These are phyloP conservation scores for Hypsizygus marmoreus DNA, from an alignment of 768 basidiomycete genomes.

Conservation along the genomic window DNA sequence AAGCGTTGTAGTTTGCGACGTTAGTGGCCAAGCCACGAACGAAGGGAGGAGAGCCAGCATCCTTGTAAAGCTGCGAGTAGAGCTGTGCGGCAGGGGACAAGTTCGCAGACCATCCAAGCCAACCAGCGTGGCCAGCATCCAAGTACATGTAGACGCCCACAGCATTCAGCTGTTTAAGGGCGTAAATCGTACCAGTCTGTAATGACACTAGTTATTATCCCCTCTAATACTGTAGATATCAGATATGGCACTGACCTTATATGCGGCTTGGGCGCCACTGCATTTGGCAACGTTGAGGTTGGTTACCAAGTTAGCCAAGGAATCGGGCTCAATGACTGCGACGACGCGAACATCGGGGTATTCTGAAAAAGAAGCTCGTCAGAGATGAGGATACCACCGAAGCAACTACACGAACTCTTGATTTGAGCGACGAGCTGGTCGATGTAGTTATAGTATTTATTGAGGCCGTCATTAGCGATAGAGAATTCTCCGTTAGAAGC, in stretches of 20 bases:
- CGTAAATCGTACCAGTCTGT: slow-evolving; percentile 52
- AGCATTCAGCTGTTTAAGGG: slow-evolving; percentile 54
- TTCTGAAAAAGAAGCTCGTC: slow-evolving; percentile 26
- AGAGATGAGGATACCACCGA: background rate
- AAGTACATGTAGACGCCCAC: slow-evolving; percentile 64
- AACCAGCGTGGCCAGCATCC: slow-evolving; percentile 65
- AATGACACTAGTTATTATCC: background rate
- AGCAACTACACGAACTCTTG: slow-evolving; percentile 36
- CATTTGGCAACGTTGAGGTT: slow-evolving; percentile 64
- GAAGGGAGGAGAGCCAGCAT: slow-evolving; percentile 54
- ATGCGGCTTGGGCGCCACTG: slow-evolving; percentile 50
- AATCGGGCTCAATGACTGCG: slow-evolving; percentile 69
- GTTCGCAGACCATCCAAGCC: slow-evolving; percentile 73
- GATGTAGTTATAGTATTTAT: slow-evolving; percentile 61
- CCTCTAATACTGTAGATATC: background rate
- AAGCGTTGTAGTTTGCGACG: slow-evolving; percentile 50
- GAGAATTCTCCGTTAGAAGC: slow-evolving; percentile 69
- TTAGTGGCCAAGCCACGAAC: slow-evolving; percentile 66
- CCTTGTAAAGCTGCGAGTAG: slow-evolving; percentile 50
- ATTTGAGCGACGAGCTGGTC: slow-evolving; percentile 62
- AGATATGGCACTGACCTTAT: slow-evolving; percentile 40
- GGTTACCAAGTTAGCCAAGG: slow-evolving; percentile 68
- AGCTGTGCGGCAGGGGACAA: slow-evolving; percentile 57
- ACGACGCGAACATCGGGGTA: slow-evolving; percentile 64
- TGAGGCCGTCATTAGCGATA: slow-evolving; percentile 56